phyloP scores from a whole-genome alignment of 179 eudicot species.

The Spinacia oleracea region DNA sequence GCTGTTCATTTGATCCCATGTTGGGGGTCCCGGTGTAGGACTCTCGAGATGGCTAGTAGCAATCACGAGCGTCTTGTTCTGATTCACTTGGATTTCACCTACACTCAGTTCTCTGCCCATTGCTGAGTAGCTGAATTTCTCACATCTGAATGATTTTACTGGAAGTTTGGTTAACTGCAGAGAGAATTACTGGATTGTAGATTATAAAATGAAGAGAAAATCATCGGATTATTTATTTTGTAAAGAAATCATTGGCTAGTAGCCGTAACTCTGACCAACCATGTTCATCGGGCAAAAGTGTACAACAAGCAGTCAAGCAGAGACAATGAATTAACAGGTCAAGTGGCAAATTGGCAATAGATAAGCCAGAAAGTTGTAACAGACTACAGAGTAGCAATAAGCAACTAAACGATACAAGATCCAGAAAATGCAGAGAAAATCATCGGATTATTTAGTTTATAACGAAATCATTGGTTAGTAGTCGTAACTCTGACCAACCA shows the following conservation, averaged over 20 bases:
- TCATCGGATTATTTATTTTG: too few species aligned
- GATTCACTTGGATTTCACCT: constrained; percentile 45
- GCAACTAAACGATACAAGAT: constrained; percentile 16
- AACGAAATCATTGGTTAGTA: neutral
- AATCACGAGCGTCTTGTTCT: constrained; percentile 42
- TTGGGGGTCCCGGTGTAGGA: constrained; percentile 87
- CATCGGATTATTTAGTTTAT: neutral
- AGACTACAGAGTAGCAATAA: neutral
- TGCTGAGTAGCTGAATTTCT: constrained; percentile 51
- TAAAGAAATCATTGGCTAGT: neutral
- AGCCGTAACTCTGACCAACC: neutral
- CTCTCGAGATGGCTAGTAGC: constrained; percentile 87
- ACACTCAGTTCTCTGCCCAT: constrained; percentile 74
- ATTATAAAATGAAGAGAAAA: too few species aligned
- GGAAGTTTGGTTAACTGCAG: constrained; percentile 69
- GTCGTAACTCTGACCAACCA: neutral
- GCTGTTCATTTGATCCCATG: constrained; percentile 84
- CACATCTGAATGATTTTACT: constrained; percentile 57
- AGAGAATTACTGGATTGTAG: constrained; percentile 15
- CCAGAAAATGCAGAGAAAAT: constrained; percentile 34
- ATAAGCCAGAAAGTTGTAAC: neutral
- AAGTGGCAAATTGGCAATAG: constrained; percentile 1
- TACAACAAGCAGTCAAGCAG: neutral
- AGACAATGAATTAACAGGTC: neutral
- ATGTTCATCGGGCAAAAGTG: neutral